These are phyloP conservation scores for Fusarium euwallaceae DNA, from an alignment of 2,329 filamentous ascomycete genomes.

Conservation along the genomic window DNA sequence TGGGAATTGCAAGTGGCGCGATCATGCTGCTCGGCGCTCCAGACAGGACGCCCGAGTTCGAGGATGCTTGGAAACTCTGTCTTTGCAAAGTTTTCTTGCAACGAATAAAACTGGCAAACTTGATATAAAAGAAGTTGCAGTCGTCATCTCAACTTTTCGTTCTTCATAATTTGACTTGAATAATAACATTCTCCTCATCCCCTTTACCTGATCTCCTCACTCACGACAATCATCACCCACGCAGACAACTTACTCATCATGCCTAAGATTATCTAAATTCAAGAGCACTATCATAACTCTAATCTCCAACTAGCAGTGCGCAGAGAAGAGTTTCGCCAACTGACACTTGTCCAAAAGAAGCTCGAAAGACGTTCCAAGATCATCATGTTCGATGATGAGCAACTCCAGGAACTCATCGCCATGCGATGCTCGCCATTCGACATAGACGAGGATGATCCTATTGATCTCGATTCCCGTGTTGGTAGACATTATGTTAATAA, in stretches of 20 bases:
- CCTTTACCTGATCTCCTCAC: background rate
- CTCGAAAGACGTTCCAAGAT: background rate
- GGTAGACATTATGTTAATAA: no score
- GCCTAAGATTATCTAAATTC: background rate
- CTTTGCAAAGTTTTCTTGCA: background rate
- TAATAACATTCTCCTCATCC: background rate
- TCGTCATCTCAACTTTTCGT: background rate
- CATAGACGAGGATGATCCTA: conserved; percentile 22
- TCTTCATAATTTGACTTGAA: background rate
- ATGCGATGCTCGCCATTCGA: conserved; percentile 22
- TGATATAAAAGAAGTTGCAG: no score
- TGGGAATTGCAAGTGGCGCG: no score
- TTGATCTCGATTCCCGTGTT: conserved; percentile 17
- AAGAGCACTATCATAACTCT: background rate
- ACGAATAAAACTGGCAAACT: background rate
- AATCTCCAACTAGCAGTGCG: background rate
- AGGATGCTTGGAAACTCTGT: background rate
- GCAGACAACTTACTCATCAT: background rate
- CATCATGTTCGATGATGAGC: background rate
- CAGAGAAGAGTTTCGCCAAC: background rate
- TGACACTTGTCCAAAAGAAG: background rate
- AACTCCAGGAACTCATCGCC: background rate
- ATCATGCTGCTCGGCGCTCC: no score
- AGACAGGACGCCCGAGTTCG: no score
- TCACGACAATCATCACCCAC: background rate